Evolutionary conservation across 805 yeast species (phyloP), one percentile per base, ranked within the genome.

Genomic region (Candida awuae): DNA sequence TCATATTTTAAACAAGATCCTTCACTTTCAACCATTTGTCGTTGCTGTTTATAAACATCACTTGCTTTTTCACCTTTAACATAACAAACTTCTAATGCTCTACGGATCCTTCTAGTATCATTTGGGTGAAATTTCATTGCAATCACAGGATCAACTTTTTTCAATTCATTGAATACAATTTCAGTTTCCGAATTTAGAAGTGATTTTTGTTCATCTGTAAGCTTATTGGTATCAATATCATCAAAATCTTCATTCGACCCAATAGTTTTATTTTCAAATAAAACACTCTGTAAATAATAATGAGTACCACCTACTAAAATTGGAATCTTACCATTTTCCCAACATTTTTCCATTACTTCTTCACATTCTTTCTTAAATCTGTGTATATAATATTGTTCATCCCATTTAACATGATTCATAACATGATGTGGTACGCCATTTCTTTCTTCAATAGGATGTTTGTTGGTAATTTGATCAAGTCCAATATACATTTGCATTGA

Each of bases 301-400:
- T 88, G 97, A 0, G 98, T 92, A 0, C 98, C 98, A 5, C 98
- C 98, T 1, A 92, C 92, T 0, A 92, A 57, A 3, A 92, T 83
- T 0, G 98, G 97, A 1, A 82, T 49, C 51, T 86, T 87, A 0
- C 84, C 84, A 16, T 82, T 55, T 0, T 55, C 39, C 43, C 79
- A 80, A 9, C 90, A 79, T 23, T 77, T 83, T 0, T 71, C 69
- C 7, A 88, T 82, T 14, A 74, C 68, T 1, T 46, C 56, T 25
- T 66, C 52, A 8, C 95, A 95, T 48, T 86, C 96, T 26, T 65
- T 54, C 37, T 80, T 77, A 55, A 88, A 92, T 38, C 83, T 62
- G 51, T 84, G 94, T 6, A 88, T 79, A 45, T 73, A 77, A 54
- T 90, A 87, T 48, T 85, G 90, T 32, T 82, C 83, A 18, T 70